Evolutionary conservation across 23 red algal species (phyloP).

Genomic region (Chondrus crispus): DNA sequence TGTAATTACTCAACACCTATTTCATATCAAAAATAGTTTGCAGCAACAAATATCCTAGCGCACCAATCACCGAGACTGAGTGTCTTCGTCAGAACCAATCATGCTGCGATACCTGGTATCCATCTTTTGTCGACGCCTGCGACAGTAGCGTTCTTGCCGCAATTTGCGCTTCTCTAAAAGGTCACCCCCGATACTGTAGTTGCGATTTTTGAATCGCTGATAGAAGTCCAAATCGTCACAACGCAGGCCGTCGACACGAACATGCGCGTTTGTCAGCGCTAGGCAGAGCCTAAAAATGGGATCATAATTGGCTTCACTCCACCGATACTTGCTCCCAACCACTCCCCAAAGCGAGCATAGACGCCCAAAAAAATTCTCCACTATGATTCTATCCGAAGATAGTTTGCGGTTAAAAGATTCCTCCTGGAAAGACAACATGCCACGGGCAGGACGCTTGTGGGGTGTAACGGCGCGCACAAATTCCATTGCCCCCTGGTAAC

Average conservation of each 20-base stretch:
- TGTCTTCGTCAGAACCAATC: too few species aligned
- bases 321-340: neutral
- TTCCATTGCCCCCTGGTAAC: neutral
- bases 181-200: too few species aligned
- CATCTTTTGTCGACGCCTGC: too few species aligned
- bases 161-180: too few species aligned
- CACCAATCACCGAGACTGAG: too few species aligned
- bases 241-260: neutral
- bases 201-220: too few species aligned
- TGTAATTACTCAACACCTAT: too few species aligned
- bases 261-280: neutral
- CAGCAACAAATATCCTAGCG: too few species aligned
- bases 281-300: neutral
- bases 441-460: neutral
- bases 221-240: neutral
- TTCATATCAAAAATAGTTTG: too few species aligned
- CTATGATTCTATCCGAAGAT: constrained; percentile 10
- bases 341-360: neutral
- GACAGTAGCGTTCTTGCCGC: too few species aligned
- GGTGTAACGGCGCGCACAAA: neutral
- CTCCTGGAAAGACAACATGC: neutral
- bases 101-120: too few species aligned
- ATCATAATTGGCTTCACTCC: neutral
- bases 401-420: neutral
- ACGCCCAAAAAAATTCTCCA: neutral